Evolutionary conservation across 2,329 filamentous ascomycete species (phyloP).

Genomic region (Diplodia corticola): DNA sequence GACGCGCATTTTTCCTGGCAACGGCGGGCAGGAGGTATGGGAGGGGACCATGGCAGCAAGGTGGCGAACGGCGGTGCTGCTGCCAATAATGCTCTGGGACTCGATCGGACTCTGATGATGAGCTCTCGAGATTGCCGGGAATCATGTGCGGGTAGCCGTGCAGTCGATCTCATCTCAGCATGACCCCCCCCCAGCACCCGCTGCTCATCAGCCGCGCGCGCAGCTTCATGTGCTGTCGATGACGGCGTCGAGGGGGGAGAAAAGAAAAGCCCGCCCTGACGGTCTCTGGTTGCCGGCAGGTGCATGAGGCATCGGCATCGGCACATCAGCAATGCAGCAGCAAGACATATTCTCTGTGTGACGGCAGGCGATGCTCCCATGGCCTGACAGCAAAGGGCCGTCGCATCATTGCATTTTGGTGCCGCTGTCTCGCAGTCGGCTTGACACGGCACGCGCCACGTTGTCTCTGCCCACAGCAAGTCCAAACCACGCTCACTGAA

Average conservation of each 20-base stretch:
- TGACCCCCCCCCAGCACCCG: neutral
- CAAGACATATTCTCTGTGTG: conserved; percentile 14
- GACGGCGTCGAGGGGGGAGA: neutral
- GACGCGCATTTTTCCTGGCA: neutral
- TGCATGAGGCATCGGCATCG: conserved; percentile 10
- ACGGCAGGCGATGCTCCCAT: conserved; percentile 7
- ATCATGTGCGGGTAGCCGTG: neutral
- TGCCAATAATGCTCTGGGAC: too few species aligned
- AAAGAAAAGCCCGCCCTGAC: neutral
- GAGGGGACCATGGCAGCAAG: neutral
- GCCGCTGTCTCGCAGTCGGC: neutral
- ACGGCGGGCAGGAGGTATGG: neutral
- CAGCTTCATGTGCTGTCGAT: neutral
- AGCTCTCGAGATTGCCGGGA: conserved; percentile 2
- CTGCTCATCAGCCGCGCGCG: neutral
- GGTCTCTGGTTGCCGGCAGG: neutral
- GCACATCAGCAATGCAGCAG: conserved; percentile 10
- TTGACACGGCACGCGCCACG: conserved; percentile 6
- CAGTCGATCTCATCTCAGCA: conserved; percentile 13
- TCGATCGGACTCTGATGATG: neutral
- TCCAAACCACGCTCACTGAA: neutral
- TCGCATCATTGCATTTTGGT: conserved; percentile 4
- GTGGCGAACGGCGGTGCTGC: neutral
- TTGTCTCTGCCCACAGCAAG: conserved; percentile 13
- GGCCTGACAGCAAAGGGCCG: conserved; percentile 8